Conservation (phyloP, 2,329 filamentous ascomycete species). For the Alternaria postmessia region DNA sequence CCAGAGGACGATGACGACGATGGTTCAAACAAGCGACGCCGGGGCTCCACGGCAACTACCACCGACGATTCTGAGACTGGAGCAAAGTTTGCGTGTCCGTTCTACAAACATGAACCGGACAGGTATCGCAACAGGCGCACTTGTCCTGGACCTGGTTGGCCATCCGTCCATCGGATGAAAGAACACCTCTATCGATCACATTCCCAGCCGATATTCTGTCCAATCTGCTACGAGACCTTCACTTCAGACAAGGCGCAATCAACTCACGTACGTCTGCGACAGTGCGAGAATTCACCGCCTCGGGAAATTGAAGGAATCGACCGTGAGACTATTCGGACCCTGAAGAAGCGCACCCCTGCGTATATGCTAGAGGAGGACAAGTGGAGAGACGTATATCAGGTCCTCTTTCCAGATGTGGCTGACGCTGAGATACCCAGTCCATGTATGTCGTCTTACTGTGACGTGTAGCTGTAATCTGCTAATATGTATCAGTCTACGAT, state of each 20-base stretch:
- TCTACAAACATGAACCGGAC: constrained; percentile 52
- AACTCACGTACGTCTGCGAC: constrained; percentile 40
- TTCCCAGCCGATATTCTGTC: constrained; percentile 49
- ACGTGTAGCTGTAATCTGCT: neutral
- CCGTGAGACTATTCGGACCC: constrained; percentile 44
- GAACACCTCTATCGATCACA: constrained; percentile 54
- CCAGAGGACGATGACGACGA: constrained; percentile 35
- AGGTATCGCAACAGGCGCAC: constrained; percentile 48
- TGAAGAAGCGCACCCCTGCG: constrained; percentile 48
- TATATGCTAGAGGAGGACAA: constrained; percentile 47
- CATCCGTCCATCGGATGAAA: constrained; percentile 53
- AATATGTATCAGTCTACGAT: constrained; percentile 44
- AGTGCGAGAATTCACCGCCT: constrained; percentile 31
- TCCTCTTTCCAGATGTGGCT: constrained; percentile 48
- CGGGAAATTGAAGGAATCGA: constrained; percentile 51
- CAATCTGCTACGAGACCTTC: constrained; percentile 51
- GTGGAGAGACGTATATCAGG: constrained; percentile 51
- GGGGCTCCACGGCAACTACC: constrained; percentile 34
- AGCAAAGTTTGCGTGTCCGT: constrained; percentile 51
- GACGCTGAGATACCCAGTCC: constrained; percentile 45
- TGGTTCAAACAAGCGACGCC: constrained; percentile 34
- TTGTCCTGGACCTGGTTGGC: constrained; percentile 52
- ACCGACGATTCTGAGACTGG: constrained; percentile 37
- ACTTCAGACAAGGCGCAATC: constrained; percentile 43
- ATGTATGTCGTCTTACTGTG: constrained; percentile 35